A percentile compares a stretch with the other conserved stretches of the same genome.
These are phyloP conservation scores for Pichia rugopelliculosa DNA, from an alignment of 805 yeast species.

Conservation along the genomic window DNA sequence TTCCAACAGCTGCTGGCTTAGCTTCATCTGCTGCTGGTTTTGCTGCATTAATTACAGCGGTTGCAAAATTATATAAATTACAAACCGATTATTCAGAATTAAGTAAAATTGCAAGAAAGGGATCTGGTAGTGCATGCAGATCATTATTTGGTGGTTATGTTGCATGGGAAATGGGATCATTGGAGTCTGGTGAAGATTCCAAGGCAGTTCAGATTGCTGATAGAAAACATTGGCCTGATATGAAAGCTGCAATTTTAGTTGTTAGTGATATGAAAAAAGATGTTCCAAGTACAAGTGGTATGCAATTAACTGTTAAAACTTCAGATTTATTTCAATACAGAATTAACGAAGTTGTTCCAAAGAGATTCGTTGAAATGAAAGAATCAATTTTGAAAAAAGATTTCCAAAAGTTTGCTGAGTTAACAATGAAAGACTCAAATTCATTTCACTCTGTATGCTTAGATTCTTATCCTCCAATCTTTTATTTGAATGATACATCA, in stretches of 20 bases:
- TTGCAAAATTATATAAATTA: conserved; percentile 75
- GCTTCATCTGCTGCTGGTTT: conserved; percentile 98
- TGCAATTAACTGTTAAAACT: conserved; percentile 91
- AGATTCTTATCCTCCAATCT: conserved; percentile 93
- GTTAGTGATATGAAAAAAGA: conserved; percentile 93
- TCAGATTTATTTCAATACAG: conserved; percentile 82
- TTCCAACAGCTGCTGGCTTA: conserved; percentile 98
- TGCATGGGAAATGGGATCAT: conserved; percentile 96
- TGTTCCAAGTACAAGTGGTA: conserved; percentile 89
- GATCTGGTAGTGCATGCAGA: conserved; percentile 97
- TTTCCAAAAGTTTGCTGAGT: conserved; percentile 73
- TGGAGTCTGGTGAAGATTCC: conserved; percentile 79
- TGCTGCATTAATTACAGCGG: conserved; percentile 89
- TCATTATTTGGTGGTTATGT: conserved; percentile 96
- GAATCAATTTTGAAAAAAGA: conserved; percentile 64
- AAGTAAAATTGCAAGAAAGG: conserved; percentile 92
- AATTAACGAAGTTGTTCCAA: conserved; percentile 75
- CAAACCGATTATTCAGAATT: conserved; percentile 83
- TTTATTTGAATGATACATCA: conserved; percentile 87
- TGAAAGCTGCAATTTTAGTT: conserved; percentile 88
- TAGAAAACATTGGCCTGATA: conserved; percentile 78
- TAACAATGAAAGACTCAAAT: conserved; percentile 94
- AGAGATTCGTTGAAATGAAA: conserved; percentile 77
- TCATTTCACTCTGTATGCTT: conserved; percentile 97
- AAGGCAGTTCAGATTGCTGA: conserved; percentile 91